Evolutionary conservation across 2,329 filamentous ascomycete species (phyloP).

Genomic region (Cercospora canescens): DNA sequence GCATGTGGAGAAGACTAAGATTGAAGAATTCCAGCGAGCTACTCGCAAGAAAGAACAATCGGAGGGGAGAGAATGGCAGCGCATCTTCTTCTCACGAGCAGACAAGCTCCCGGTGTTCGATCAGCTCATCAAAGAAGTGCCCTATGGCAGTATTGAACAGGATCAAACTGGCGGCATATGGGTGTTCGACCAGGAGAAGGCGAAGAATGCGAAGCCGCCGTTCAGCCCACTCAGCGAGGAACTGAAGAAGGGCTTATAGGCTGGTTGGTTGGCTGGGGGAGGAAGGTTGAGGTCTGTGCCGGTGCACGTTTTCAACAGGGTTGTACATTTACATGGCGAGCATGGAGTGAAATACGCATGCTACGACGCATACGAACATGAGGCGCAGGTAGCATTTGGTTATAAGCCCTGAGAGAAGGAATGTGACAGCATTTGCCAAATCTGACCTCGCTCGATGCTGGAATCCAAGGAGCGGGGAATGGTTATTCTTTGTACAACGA

Average conservation of each 20-base stretch:
- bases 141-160: conserved; percentile 50
- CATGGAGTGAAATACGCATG: conserved; percentile 5
- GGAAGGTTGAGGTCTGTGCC: not conserved
- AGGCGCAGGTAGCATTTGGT: conserved; percentile 1
- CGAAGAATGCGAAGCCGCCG: conserved; percentile 36
- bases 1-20: conserved; percentile 76
- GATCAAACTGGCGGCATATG: conserved; percentile 71
- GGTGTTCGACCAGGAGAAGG: conserved; percentile 63
- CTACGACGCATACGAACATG: conserved; percentile 12
- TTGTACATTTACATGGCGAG: not conserved
- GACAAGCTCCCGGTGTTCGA: conserved; percentile 46
- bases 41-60: conserved; percentile 71
- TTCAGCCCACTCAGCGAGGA: conserved; percentile 31
- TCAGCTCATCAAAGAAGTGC: conserved; percentile 49
- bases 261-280: not conserved
- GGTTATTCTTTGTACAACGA: not conserved
- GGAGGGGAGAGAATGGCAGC: conserved; percentile 76
- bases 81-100: conserved; percentile 70
- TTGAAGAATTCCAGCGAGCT: conserved; percentile 84
- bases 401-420: not conserved
- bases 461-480: not conserved
- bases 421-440: not conserved
- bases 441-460: not conserved
- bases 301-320: not conserved
- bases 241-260: conserved; percentile 29